phyloP scores from a whole-genome alignment of 176 grass and related monocot genomes.

The Raddia guianensis region DNA sequence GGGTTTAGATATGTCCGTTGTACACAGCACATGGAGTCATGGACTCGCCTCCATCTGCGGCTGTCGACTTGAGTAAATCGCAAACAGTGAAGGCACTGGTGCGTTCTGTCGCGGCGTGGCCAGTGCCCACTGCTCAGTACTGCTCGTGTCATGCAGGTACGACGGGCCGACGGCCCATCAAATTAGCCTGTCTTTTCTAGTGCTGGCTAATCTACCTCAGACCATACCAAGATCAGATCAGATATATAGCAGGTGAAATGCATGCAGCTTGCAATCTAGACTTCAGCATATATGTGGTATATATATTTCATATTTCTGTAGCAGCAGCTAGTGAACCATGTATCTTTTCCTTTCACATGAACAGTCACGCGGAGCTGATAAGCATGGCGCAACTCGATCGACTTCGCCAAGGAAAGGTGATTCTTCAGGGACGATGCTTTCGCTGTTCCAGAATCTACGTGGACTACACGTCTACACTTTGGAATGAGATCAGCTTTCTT shows the following conservation, averaged over 20 bases:
- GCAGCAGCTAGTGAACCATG: not conserved
- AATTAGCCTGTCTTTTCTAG: not conserved
- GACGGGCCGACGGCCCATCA: slow-evolving; percentile 33
- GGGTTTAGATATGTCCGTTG: too few relatives aligned
- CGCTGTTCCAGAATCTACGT: not conserved
- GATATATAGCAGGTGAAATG: not conserved
- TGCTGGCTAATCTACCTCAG: not conserved
- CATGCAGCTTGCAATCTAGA: not conserved
- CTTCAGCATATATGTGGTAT: not conserved
- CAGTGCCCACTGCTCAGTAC: not conserved
- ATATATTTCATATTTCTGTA: not conserved
- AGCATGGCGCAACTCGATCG: not conserved
- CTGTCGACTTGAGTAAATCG: slow-evolving; percentile 2
- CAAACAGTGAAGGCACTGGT: slow-evolving; percentile 16
- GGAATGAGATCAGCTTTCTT: not conserved
- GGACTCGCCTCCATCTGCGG: not conserved
- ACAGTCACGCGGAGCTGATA: not conserved
- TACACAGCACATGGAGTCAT: not conserved
- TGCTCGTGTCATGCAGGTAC: not conserved
- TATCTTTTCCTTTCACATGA: not conserved
- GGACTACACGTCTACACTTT: not conserved
- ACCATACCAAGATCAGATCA: not conserved
- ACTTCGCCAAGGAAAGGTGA: not conserved
- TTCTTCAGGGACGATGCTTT: not conserved
- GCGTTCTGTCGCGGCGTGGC: slow-evolving; percentile 15